Percentiles rank a stretch among this genome's conserved stretches.
These are phyloP conservation scores for Pulicaria dysenterica DNA, from an alignment of 129 eudicot species.

Conservation along the genomic window DNA sequence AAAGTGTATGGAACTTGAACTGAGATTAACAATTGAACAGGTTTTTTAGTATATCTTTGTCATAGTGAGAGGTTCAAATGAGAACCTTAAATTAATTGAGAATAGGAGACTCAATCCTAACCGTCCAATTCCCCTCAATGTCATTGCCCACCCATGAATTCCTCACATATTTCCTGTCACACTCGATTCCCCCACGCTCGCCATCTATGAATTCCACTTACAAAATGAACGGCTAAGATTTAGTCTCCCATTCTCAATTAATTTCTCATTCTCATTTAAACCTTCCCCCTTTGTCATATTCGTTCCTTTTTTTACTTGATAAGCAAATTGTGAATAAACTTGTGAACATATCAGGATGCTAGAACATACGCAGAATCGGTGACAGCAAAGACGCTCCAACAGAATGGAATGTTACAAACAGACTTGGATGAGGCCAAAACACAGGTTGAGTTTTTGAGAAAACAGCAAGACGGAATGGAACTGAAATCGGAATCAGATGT, in stretches of 20 bases:
- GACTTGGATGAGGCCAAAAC: constrained; percentile 56
- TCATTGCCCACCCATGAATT: no score
- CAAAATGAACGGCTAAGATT: no score
- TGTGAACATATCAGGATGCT: constrained; percentile 50
- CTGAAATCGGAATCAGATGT: constrained; percentile 54
- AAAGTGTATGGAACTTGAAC: constrained; percentile 58
- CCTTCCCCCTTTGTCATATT: neutral
- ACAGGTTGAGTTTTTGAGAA: constrained; percentile 42
- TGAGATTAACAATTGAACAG: constrained; percentile 66
- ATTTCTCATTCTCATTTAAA: no score
- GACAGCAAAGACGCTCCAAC: constrained; percentile 40
- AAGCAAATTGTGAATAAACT: constrained; percentile 12
- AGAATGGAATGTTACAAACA: constrained; percentile 54
- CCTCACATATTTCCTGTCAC: no score
- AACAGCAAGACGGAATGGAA: no score
- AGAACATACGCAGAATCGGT: constrained; percentile 45
- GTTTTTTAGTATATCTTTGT: constrained; percentile 31
- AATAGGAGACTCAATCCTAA: no score
- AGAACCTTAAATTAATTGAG: no score
- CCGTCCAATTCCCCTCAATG: no score
- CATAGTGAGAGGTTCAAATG: no score
- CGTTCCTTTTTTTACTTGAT: neutral
- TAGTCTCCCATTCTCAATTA: no score
- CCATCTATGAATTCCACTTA: no score
- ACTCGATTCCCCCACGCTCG: no score